Base-by-base conservation (phyloP, 768 basidiomycete species). In the Boletus tomentosulus region DNA sequence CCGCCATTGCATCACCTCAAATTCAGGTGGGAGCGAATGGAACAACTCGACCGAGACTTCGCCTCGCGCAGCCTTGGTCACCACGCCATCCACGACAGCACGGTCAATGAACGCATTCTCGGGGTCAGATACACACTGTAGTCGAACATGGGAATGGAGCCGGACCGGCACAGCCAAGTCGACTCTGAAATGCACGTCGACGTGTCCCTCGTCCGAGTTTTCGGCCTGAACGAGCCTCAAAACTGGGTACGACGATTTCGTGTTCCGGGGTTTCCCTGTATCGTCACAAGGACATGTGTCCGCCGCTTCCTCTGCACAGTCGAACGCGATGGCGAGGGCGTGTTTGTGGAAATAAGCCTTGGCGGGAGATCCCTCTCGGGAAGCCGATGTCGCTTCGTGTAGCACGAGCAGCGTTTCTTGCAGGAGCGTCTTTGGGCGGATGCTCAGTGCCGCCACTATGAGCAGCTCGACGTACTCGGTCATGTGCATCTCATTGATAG, bases 281-380 rank as follows among this genome's bases (percentile, higher is more conserved):
- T 84, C 82, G 55, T 84, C 78, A 51, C 84, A 86, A 8, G 84
- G 84, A 63, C 84, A 87, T 58, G 79, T 76, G 54, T 85, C 83
- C 1, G 78, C 78, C 6, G 84, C 85, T 59, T 86, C 85, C 58
- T 87, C 84, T 2, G 81, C 82, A 12, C 82, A 75, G 55, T 86
- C 85, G 53, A 84, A 84, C 1, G 76, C 77, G 28, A 86, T 73
- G 6, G 76, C 78, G 1, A 86, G 72, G 0, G 79, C 78, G 33
- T 83, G 76, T 48, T 79, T 81, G 58, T 80, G 78, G 1, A 75
- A 77, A 60, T 86, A 82, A n/a, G 64, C 62, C 1, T 62, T 63
- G 13, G 65, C 60, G 4, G 64, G 52, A 4, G 66, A 57, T 50
- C 43, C 45, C 67, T 51, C 53, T 62, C 62, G 51, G 55, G 58